Percentiles rank a stretch among this genome's conserved stretches.
Evolutionary conservation across 1,284 basidiomycete genomes (phyloP).

Genomic region (Psilocybe mexicana): DNA sequence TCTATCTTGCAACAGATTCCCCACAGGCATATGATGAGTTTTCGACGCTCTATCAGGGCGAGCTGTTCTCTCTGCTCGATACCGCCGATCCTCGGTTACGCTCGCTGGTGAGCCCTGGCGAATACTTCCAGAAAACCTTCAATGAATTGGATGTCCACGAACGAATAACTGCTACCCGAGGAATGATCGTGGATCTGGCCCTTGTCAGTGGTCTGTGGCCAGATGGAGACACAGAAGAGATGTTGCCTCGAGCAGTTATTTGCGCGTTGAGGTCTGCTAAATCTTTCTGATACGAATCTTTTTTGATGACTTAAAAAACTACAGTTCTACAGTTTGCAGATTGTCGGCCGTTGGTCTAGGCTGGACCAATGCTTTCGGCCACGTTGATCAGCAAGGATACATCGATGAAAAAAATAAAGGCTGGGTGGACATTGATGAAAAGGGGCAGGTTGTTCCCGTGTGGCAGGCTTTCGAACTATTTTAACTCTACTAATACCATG

Average conservation of each 20-base stretch:
- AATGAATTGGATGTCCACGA: conserved; percentile 38
- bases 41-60: conserved; percentile 37
- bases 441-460: conserved; percentile 49
- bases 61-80: conserved; percentile 45
- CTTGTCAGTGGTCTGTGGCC: conserved; percentile 60
- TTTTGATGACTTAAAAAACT: conserved; percentile 5
- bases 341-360: conserved; percentile 60
- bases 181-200: conserved; percentile 68
- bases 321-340: conserved; percentile 63
- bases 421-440: conserved; percentile 64
- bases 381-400: conserved; percentile 45
- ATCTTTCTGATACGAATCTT: neutral
- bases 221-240: conserved; percentile 37
- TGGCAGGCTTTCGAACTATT: conserved; percentile 58
- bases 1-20: conserved; percentile 65
- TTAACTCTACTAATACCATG: conserved; percentile 13
- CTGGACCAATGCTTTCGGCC: conserved; percentile 64
- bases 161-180: conserved; percentile 51
- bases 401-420: conserved; percentile 46
- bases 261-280: conserved; percentile 57
- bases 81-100: conserved; percentile 44
- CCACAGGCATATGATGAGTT: conserved; percentile 46
- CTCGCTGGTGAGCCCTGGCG: conserved; percentile 50
- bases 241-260: conserved; percentile 51
- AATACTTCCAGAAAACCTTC: conserved; percentile 59